phyloP scores from a whole-genome alignment of 1,139 yeast genomes.

The Kluyveromyces sp. region DNA sequence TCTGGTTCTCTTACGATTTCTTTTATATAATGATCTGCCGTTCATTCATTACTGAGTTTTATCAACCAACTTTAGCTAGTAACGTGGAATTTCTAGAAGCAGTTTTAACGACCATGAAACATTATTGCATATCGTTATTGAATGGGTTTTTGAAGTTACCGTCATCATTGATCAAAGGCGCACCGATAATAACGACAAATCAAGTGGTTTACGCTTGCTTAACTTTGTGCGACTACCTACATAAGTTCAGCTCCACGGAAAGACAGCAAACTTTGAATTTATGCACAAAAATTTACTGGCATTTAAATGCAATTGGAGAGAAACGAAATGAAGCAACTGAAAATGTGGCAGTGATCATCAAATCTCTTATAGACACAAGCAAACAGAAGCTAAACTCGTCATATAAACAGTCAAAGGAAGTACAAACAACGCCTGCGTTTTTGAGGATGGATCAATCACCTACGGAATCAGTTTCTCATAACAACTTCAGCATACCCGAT shows the following conservation, averaged over 20 bases:
- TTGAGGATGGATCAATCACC: too few relatives aligned
- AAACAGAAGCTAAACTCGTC: slow-evolving; percentile 16
- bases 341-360: slow-evolving; percentile 45
- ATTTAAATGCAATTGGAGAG: slow-evolving; percentile 45
- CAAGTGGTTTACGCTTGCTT: slow-evolving; percentile 46
- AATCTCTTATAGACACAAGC: slow-evolving; percentile 40
- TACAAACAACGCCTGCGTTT: too few relatives aligned
- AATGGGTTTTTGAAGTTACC: slow-evolving; percentile 38
- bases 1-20: slow-evolving; percentile 39
- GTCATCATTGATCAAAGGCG: slow-evolving; percentile 39
- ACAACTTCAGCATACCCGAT: slow-evolving; percentile 31
- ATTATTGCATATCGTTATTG: slow-evolving; percentile 37
- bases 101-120: slow-evolving; percentile 35
- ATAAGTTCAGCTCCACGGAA: slow-evolving; percentile 32
- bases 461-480: not conserved
- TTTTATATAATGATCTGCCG: slow-evolving; percentile 38
- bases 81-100: slow-evolving; percentile 14
- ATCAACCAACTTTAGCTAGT: slow-evolving; percentile 13
- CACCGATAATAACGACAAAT: slow-evolving; percentile 42
- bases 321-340: slow-evolving; percentile 47
- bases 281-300: slow-evolving; percentile 48
- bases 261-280: slow-evolving; percentile 35
- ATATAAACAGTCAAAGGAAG: not conserved
- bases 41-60: slow-evolving; percentile 29
- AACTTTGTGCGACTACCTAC: slow-evolving; percentile 40